A percentile compares a stretch with the other conserved stretches of the same genome.
Conservation (phyloP, 176 grass and related monocot genomes). For the Dendrocalamus sinicus region DNA sequence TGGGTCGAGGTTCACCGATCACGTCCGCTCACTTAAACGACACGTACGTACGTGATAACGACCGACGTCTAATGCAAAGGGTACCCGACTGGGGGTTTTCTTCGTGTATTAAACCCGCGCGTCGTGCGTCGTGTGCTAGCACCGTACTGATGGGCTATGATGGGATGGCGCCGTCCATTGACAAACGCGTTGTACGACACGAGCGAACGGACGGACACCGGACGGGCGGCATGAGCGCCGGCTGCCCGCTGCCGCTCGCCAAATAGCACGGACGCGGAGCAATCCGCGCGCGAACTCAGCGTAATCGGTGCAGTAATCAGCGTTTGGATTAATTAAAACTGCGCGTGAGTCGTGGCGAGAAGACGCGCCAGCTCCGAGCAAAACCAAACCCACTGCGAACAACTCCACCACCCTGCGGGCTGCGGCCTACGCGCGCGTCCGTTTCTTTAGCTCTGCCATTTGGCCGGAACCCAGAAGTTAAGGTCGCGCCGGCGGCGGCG, state of each 20-base stretch:
- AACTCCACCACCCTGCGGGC: not conserved
- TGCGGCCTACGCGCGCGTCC: not conserved
- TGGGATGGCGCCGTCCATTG: too few relatives aligned
- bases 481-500: not conserved
- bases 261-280: too few relatives aligned
- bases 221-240: too few relatives aligned
- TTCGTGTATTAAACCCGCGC: too few relatives aligned
- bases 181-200: not conserved
- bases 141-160: too few relatives aligned
- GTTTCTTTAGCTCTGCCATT: not conserved
- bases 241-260: too few relatives aligned
- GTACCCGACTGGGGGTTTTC: too few relatives aligned
- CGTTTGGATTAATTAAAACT: not conserved
- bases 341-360: not conserved
- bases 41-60: too few relatives aligned
- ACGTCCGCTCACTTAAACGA: too few relatives aligned
- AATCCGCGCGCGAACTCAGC: not conserved
- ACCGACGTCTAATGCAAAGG: too few relatives aligned
- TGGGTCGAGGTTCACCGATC: too few relatives aligned
- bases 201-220: not conserved
- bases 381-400: conserved; percentile 8
- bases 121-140: too few relatives aligned
- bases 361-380: not conserved
- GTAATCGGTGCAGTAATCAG: not conserved
- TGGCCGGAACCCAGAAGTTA: not conserved